Conservation (phyloP, 2,329 filamentous ascomycete species). For the Furcasterigmium furcatum region DNA sequence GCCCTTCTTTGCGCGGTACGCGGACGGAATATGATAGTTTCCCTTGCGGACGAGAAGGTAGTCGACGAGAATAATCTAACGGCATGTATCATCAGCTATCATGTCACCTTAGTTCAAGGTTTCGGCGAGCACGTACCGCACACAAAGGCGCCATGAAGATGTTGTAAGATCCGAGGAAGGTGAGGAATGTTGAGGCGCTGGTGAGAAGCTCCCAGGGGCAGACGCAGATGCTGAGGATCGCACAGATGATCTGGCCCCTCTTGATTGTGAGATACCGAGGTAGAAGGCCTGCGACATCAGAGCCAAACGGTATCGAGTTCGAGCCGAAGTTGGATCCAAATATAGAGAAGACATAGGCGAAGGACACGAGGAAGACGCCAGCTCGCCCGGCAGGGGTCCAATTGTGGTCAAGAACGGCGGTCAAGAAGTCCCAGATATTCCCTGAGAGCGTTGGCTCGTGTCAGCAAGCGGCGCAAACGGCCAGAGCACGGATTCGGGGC, state of each 20-base stretch:
- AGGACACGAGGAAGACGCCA: slow-evolving; percentile 26
- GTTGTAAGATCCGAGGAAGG: slow-evolving; percentile 20
- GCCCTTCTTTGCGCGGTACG: slow-evolving; percentile 20
- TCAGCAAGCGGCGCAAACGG: too few species aligned
- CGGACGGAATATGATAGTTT: slow-evolving; percentile 24
- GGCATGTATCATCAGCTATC: too few species aligned
- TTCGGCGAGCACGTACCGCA: too few species aligned
- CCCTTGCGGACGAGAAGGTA: slow-evolving; percentile 26
- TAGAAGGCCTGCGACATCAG: slow-evolving; percentile 26
- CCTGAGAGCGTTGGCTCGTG: too few species aligned
- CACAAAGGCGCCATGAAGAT: slow-evolving; percentile 22
- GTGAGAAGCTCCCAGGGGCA: slow-evolving; percentile 25
- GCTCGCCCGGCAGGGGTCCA: slow-evolving; percentile 23
- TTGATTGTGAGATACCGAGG: slow-evolving; percentile 26
- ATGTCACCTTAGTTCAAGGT: too few species aligned
- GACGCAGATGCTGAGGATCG: slow-evolving; percentile 23
- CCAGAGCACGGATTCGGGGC: too few species aligned
- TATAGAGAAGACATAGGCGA: slow-evolving; percentile 16
- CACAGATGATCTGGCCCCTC: slow-evolving; percentile 24
- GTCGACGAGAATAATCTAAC: slow-evolving; percentile 31
- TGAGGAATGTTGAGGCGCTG: slow-evolving; percentile 16
- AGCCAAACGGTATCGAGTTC: slow-evolving; percentile 28
- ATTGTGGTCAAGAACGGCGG: slow-evolving; percentile 29
- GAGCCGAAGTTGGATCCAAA: slow-evolving; percentile 20
- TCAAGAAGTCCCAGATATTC: slow-evolving; percentile 30